Conservation (phyloP, 2,329 filamentous ascomycete genomes). For the Neofusicoccum parvum region DNA sequence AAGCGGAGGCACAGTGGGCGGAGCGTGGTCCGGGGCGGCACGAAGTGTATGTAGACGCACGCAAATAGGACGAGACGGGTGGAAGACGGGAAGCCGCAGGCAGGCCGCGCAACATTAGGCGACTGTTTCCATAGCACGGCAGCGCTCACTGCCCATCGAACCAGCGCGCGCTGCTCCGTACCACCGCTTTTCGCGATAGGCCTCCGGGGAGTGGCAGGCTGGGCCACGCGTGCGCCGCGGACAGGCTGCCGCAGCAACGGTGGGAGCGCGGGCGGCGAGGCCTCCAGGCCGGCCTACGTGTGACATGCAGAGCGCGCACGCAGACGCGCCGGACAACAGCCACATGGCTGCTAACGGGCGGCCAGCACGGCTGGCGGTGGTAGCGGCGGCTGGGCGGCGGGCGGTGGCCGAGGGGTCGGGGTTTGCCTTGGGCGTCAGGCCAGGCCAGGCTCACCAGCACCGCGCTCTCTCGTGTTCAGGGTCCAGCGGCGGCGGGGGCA, state of each 20-base stretch:
- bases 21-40: neutral
- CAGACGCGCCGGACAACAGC: neutral
- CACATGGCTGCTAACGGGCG: neutral
- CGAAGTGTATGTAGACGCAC: neutral
- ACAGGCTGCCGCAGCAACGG: neutral
- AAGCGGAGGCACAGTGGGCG: neutral
- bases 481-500: neutral
- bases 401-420: neutral
- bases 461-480: neutral
- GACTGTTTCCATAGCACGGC: neutral
- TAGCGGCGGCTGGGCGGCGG: too few relatives aligned
- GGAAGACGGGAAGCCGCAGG: slow-evolving; percentile 9
- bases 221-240: slow-evolving; percentile 7
- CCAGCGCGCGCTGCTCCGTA: neutral
- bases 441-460: neutral
- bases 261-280: neutral
- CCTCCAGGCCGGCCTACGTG: neutral
- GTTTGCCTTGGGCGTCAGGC: neutral
- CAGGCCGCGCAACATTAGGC: neutral
- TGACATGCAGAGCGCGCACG: neutral
- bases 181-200: slow-evolving; percentile 17
- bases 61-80: neutral
- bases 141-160: neutral
- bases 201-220: neutral
- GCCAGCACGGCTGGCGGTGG: neutral